A percentile compares a stretch with the other conserved stretches of the same genome.
Evolutionary conservation across 129 eudicot genomes (phyloP).

Genomic region (Flaveria bidentis): DNA sequence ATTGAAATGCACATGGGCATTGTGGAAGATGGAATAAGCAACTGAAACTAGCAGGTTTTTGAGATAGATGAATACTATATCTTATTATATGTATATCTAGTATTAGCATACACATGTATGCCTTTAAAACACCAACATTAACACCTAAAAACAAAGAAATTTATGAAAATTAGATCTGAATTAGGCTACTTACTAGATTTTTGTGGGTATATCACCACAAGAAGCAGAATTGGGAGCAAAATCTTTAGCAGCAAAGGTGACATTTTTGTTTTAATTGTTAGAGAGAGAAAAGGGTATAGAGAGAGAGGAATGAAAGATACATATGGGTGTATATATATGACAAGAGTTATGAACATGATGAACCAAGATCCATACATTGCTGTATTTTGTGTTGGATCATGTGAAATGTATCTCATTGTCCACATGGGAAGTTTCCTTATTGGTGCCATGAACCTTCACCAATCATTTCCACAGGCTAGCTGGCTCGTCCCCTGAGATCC

Average conservation of each 20-base stretch:
- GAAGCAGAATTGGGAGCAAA: conserved; percentile 35
- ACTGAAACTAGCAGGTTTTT: conserved; percentile 26
- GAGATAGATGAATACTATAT: conserved; percentile 30
- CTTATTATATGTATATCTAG: conserved; percentile 8
- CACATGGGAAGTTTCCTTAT: conserved; percentile 30
- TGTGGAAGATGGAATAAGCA: conserved; percentile 41
- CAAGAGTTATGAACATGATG: conserved; percentile 26
- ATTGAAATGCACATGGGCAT: conserved; percentile 43
- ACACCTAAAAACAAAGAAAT: conserved; percentile 12
- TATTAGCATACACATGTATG: neutral
- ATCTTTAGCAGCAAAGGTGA: conserved; percentile 29
- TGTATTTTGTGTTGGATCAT: conserved; percentile 22
- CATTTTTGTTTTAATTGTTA: conserved; percentile 33
- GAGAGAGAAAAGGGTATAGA: conserved; percentile 16
- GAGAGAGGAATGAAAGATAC: conserved; percentile 24
- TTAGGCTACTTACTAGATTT: conserved; percentile 39
- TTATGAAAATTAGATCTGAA: conserved; percentile 18
- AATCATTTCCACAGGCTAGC: neutral
- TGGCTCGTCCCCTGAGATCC: neutral
- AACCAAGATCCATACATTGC: conserved; percentile 36
- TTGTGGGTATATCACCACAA: conserved; percentile 35
- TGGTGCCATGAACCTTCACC: conserved; percentile 22
- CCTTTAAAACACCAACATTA: neutral
- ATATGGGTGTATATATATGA: conserved; percentile 20
- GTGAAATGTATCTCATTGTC: neutral